Evolutionary conservation across 305 asterid genomes (phyloP).

Genomic region (Fraxinus floribunda): DNA sequence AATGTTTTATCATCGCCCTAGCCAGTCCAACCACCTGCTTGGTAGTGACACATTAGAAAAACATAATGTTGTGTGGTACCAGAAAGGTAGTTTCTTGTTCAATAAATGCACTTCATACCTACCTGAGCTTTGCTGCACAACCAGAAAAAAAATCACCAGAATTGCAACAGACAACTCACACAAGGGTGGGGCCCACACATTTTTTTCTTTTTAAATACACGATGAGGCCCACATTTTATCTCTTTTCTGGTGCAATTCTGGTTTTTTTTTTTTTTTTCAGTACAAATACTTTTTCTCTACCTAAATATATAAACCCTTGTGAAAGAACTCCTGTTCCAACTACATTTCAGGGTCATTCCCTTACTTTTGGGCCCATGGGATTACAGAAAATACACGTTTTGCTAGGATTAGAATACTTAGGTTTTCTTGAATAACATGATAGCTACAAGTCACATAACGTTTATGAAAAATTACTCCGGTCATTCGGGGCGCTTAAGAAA

Average conservation of each 20-base stretch:
- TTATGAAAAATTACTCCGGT: not conserved
- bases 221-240: no score
- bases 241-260: no score
- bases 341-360: not conserved
- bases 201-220: no score
- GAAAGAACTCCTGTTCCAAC: not conserved
- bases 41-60: slow-evolving; percentile 8
- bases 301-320: not conserved
- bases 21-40: slow-evolving; percentile 76
- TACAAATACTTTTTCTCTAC: not conserved
- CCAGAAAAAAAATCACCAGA: no score
- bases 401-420: not conserved
- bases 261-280: no score
- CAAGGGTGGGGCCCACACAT: no score
- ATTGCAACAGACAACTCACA: no score
- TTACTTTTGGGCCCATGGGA: not conserved
- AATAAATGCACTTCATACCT: not conserved
- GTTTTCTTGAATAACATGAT: not conserved
- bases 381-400: not conserved
- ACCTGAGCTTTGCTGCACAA: no score
- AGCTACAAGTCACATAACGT: not conserved
- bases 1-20: slow-evolving; percentile 67
- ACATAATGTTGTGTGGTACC: not conserved
- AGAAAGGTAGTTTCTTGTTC: not conserved
- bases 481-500: not conserved